Evolutionary conservation across 2,329 filamentous ascomycete genomes (phyloP).

Genomic region (Metarhizium sp.): DNA sequence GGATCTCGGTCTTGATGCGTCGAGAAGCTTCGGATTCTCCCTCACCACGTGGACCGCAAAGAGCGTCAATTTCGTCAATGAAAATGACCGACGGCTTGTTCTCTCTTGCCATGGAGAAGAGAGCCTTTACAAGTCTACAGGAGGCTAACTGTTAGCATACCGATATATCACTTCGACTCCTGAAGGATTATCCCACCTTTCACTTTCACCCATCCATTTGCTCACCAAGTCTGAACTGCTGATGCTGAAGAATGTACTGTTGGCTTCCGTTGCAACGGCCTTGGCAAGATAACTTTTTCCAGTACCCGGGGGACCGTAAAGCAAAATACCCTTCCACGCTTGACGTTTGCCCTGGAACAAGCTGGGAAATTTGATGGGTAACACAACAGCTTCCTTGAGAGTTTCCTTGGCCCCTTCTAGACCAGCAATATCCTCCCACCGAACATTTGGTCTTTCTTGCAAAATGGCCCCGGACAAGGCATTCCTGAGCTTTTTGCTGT

Average conservation of each 20-base stretch:
- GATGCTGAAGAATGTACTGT: conserved; percentile 98
- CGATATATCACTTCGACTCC: neutral
- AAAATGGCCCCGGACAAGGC: conserved; percentile 88
- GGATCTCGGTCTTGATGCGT: conserved; percentile 95
- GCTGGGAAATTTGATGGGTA: conserved; percentile 97
- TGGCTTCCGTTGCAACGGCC: conserved; percentile 94
- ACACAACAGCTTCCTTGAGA: conserved; percentile 91
- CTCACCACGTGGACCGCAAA: conserved; percentile 86
- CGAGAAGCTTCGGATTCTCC: conserved; percentile 96
- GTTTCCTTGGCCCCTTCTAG: conserved; percentile 92
- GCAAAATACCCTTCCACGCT: conserved; percentile 94
- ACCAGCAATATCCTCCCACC: conserved; percentile 97
- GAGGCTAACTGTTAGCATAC: conserved; percentile 11
- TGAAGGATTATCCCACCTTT: conserved; percentile 51
- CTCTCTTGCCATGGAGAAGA: conserved; percentile 96
- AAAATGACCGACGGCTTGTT: conserved; percentile 98
- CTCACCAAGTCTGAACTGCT: conserved; percentile 95
- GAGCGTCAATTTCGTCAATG: conserved; percentile 94
- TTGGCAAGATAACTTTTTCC: conserved; percentile 98
- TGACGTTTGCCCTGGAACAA: conserved; percentile 93
- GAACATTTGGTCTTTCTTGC: conserved; percentile 89
- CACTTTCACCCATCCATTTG: conserved; percentile 99
- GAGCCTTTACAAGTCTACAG: conserved; percentile 77
- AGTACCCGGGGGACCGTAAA: conserved; percentile 93
- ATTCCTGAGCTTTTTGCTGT: conserved; percentile 88